phyloP scores from a whole-genome alignment of 352 stramenopile species.

The Halophytophthora polymorphica region DNA sequence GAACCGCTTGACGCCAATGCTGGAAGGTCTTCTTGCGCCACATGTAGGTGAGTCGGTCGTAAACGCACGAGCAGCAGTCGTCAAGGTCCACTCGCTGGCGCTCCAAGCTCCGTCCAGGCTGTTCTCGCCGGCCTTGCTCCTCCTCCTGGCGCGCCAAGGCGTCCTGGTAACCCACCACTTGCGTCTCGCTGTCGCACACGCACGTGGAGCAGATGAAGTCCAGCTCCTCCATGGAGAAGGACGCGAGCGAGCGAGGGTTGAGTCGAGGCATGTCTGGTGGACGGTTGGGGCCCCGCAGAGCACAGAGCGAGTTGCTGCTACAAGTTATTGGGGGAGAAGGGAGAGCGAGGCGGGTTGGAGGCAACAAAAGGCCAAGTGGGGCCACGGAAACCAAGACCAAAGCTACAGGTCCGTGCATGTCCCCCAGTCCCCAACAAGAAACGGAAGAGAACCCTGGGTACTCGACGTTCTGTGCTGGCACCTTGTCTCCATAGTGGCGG shows the following conservation, averaged over 20 bases:
- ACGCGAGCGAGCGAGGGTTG: constrained; percentile 15
- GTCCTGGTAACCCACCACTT: constrained; percentile 32
- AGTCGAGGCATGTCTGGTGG: constrained; percentile 12
- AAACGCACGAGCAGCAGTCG: constrained; percentile 62
- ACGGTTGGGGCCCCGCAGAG: no score
- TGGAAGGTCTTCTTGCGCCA: constrained; percentile 79
- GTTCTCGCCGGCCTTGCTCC: not conserved
- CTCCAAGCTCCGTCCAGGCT: constrained; percentile 13
- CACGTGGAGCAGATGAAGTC: constrained; percentile 59
- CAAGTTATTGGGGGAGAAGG: no score
- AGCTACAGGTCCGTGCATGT: no score
- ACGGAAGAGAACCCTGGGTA: no score
- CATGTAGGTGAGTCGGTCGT: constrained; percentile 71
- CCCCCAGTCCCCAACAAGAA: no score
- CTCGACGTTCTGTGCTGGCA: no score
- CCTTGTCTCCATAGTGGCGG: no score
- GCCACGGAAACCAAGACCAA: no score
- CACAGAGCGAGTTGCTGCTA: no score
- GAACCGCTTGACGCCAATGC: constrained; percentile 54
- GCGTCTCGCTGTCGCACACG: constrained; percentile 44
- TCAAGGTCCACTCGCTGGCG: constrained; percentile 26
- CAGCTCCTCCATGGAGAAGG: constrained; percentile 54
- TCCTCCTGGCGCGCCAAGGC: constrained; percentile 18
- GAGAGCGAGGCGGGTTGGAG: no score
- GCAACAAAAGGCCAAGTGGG: no score